phyloP scores from a whole-genome alignment of 2,329 filamentous ascomycete genomes.

The Colletotrichum destructivum region DNA sequence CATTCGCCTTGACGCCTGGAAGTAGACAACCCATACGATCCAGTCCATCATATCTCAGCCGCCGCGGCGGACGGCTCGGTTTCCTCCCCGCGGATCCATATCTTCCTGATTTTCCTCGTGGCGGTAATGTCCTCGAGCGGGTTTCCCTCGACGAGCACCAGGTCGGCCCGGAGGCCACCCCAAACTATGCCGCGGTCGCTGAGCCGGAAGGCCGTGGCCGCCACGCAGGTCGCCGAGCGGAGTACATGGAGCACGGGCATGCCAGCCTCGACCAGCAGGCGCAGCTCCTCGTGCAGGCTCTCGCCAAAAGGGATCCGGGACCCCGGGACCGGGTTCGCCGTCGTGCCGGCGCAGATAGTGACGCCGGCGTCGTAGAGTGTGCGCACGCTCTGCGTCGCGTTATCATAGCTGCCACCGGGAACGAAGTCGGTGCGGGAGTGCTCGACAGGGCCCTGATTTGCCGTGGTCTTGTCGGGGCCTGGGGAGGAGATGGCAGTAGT shows the following conservation, averaged over 20 bases:
- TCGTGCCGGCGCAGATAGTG: conserved; percentile 51
- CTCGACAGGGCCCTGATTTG: no score
- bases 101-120: conserved; percentile 45
- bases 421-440: no score
- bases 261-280: conserved; percentile 44
- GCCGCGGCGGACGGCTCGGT: no score
- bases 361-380: conserved; percentile 48
- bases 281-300: conserved; percentile 46
- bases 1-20: no score
- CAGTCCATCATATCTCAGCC: no score
- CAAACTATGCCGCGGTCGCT: conserved; percentile 47
- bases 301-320: conserved; percentile 40
- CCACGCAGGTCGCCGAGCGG: conserved; percentile 44
- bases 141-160: conserved; percentile 50
- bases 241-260: conserved; percentile 43
- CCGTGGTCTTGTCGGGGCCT: no score
- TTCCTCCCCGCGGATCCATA: no score
- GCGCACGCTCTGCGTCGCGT: conserved; percentile 46
- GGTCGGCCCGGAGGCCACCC: conserved; percentile 48
- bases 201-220: conserved; percentile 45
- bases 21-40: no score
- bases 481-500: neutral
- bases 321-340: conserved; percentile 45
- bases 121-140: conserved; percentile 48
- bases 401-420: conserved; percentile 43